phyloP scores from a whole-genome alignment of 345 rosid species.

The Eucalyptus pauciflora region DNA sequence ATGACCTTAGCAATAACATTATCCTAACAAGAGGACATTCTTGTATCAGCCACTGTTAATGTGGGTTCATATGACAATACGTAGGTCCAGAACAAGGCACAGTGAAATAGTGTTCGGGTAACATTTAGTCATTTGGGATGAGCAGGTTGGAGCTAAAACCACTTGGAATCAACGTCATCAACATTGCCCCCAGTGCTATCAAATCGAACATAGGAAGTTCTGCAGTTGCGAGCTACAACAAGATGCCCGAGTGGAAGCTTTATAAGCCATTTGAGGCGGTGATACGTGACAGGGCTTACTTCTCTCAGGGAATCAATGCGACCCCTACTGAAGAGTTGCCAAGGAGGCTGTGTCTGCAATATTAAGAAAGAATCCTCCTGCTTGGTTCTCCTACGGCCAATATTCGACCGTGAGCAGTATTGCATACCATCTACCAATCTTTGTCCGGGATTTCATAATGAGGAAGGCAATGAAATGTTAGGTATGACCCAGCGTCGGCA shows the following conservation, averaged over 20 bases:
- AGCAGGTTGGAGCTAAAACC: conserved; percentile 72
- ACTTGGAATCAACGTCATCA: conserved; percentile 68
- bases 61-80: neutral
- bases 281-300: conserved; percentile 41
- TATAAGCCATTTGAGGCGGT: conserved; percentile 59
- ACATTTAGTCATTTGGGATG: neutral
- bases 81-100: neutral
- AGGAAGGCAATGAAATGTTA: conserved; percentile 33
- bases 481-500: neutral
- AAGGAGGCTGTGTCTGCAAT: conserved; percentile 45
- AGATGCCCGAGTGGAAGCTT: conserved; percentile 75
- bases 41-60: neutral
- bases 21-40: neutral
- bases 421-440: conserved; percentile 60
- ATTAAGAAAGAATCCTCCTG: conserved; percentile 52
- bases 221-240: conserved; percentile 34
- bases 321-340: conserved; percentile 76
- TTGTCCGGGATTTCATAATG: conserved; percentile 39
- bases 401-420: conserved; percentile 43
- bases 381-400: conserved; percentile 70
- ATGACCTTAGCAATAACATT: neutral
- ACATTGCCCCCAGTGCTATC: conserved; percentile 73
- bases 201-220: conserved; percentile 71
- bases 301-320: conserved; percentile 44
- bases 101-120: neutral